phyloP scores from a whole-genome alignment of 75 land plant genomes.

The Picea sitchensis region DNA sequence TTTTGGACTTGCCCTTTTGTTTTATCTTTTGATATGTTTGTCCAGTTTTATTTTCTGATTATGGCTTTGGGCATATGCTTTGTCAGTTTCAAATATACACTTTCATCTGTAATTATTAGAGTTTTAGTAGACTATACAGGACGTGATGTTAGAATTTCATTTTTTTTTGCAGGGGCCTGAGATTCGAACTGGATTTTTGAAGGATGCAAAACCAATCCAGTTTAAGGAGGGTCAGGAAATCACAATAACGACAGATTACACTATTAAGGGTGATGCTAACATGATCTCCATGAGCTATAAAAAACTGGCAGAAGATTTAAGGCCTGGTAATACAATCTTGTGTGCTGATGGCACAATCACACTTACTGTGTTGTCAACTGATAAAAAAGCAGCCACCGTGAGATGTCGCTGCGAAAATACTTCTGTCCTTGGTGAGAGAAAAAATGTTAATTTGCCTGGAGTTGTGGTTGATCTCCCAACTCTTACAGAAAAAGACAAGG shows the following conservation, averaged over 20 bases:
- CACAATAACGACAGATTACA: conserved; percentile 75
- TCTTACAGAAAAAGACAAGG: conserved; percentile 81
- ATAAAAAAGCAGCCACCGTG: conserved; percentile 55
- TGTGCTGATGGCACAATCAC: conserved; percentile 92
- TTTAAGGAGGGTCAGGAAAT: conserved; percentile 77
- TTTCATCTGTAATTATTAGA: too few species aligned
- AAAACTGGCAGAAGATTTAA: conserved; percentile 70
- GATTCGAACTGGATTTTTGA: conserved; percentile 86
- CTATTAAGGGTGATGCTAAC: conserved; percentile 54
- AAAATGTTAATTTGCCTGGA: conserved; percentile 92
- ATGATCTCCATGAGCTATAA: conserved; percentile 90
- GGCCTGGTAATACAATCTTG: conserved; percentile 69
- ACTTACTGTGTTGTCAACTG: conserved; percentile 71
- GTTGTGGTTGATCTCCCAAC: conserved; percentile 93
- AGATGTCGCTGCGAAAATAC: conserved; percentile 83
- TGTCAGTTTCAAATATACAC: too few species aligned
- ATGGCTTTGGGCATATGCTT: too few species aligned
- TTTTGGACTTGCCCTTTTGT: too few species aligned
- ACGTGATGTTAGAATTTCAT: background rate
- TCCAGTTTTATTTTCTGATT: too few species aligned
- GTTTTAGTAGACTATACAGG: too few species aligned
- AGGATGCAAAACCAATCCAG: conserved; percentile 79
- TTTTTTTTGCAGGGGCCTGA: conserved; percentile 76
- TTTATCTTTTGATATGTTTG: too few species aligned
- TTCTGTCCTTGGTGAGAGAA: conserved; percentile 81